Conservation (phyloP, 192 early-diverging fungal genomes). For the Entrophospora sp. region DNA sequence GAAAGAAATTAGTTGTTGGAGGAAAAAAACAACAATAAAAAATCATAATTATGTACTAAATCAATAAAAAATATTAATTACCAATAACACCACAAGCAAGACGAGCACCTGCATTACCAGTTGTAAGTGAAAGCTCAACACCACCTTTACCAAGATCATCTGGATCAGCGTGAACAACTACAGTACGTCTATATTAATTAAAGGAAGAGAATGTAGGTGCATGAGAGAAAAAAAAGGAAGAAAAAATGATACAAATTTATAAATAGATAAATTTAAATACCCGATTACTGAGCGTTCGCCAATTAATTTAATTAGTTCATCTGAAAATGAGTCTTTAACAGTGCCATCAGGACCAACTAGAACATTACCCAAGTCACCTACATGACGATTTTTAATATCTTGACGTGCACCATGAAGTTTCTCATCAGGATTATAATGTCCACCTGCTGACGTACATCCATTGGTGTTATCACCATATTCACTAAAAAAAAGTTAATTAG, state of each 20-base stretch:
- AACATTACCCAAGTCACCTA: slow-evolving; percentile 89
- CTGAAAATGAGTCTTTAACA: slow-evolving; percentile 43
- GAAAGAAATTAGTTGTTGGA: too few species aligned
- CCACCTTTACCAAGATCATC: slow-evolving; percentile 82
- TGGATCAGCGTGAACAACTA: slow-evolving; percentile 75
- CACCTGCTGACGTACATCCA: slow-evolving; percentile 79
- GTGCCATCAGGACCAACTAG: slow-evolving; percentile 44
- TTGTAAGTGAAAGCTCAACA: slow-evolving; percentile 62
- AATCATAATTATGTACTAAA: too few species aligned
- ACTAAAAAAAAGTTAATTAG: slow-evolving; percentile 19
- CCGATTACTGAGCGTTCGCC: slow-evolving; percentile 72
- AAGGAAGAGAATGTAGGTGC: background rate
- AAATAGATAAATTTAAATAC: slow-evolving; percentile 28
- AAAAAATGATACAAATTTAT: background rate
- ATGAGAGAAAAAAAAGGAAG: background rate
- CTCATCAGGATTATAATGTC: slow-evolving; percentile 77
- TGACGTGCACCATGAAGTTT: slow-evolving; percentile 79
- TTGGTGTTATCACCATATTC: slow-evolving; percentile 76
- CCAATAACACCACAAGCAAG: slow-evolving; percentile 88
- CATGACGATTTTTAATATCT: slow-evolving; percentile 57
- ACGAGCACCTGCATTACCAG: slow-evolving; percentile 84
- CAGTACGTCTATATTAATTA: slow-evolving; percentile 45
- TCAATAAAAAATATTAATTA: too few species aligned
- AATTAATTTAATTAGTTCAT: slow-evolving; percentile 61
- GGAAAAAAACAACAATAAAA: too few species aligned